Percentiles rank a stretch among this genome's conserved stretches.
Conservation (phyloP, 345 rosid genomes). For the Litchi chinensis region DNA sequence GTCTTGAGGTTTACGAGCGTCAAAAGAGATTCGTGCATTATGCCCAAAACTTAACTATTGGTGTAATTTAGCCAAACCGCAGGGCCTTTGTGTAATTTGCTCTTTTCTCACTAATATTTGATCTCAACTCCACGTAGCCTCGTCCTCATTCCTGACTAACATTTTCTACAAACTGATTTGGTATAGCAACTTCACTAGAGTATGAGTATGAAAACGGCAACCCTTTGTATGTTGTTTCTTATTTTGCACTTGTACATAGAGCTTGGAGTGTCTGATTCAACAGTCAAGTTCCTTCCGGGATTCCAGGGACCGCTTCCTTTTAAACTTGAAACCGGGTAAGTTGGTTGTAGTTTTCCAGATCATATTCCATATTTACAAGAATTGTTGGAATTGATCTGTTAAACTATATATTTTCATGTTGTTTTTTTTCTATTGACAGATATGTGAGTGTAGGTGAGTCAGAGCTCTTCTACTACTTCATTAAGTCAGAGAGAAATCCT, state of each 20-base stretch:
- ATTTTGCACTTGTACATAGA: conserved; percentile 15
- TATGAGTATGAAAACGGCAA: not conserved
- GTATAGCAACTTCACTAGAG: no score
- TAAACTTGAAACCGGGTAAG: conserved; percentile 71
- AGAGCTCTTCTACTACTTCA: conserved; percentile 63
- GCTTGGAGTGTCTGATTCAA: conserved; percentile 15
- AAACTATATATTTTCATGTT: not conserved
- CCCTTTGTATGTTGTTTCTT: conserved; percentile 8
- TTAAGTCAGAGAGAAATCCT: conserved; percentile 60
- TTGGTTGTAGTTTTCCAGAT: not conserved
- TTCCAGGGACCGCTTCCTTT: conserved; percentile 69
- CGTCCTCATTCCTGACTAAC: not conserved
- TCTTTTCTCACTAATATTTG: not conserved
- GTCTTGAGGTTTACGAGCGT: no score
- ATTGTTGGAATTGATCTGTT: not conserved
- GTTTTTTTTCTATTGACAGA: conserved; percentile 25
- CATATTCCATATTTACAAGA: not conserved
- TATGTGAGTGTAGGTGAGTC: conserved; percentile 60
- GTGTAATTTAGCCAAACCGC: no score
- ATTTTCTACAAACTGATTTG: not conserved
- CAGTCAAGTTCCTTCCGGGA: conserved; percentile 61
- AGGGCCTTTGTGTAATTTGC: no score
- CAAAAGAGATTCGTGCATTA: no score
- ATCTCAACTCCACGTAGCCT: not conserved
- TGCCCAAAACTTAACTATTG: no score